Conservation (phyloP, 495 filamentous ascomycete species). For the Tuber borchii region DNA sequence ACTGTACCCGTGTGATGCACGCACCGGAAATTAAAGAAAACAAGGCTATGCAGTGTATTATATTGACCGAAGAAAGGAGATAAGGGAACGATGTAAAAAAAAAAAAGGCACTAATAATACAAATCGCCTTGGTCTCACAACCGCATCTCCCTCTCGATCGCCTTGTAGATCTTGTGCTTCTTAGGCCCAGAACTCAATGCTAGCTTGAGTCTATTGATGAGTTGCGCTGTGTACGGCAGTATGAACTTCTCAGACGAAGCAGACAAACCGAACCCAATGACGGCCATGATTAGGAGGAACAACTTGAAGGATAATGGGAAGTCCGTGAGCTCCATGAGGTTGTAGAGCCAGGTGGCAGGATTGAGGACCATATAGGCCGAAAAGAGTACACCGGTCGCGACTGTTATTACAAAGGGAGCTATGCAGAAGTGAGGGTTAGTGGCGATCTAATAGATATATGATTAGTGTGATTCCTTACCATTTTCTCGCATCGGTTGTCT, state of each 20-base stretch:
- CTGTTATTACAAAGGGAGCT: slow-evolving; percentile 78
- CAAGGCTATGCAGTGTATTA: neutral
- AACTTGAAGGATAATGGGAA: slow-evolving; percentile 64
- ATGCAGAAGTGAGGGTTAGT: slow-evolving; percentile 11
- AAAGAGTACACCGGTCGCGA: slow-evolving; percentile 59
- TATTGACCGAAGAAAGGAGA: neutral
- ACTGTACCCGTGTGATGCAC: neutral
- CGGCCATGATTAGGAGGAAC: slow-evolving; percentile 61
- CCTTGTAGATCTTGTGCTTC: slow-evolving; percentile 80
- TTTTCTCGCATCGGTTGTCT: slow-evolving; percentile 73
- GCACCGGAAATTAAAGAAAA: neutral
- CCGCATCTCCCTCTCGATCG: slow-evolving; percentile 67
- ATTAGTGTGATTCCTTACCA: slow-evolving; percentile 15
- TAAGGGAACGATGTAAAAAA: neutral
- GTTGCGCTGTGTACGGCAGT: slow-evolving; percentile 63
- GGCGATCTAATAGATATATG: slow-evolving; percentile 1
- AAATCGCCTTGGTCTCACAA: slow-evolving; percentile 34
- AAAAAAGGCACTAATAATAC: neutral
- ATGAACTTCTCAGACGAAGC: slow-evolving; percentile 64
- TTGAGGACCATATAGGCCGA: slow-evolving; percentile 69
- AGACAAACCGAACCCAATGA: slow-evolving; percentile 58
- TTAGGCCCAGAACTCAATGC: slow-evolving; percentile 57
- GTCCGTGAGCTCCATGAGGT: slow-evolving; percentile 77
- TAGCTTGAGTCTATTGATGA: slow-evolving; percentile 55
- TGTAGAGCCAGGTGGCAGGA: slow-evolving; percentile 59